Base-by-base conservation (phyloP, 148 eudicot genomes). In the Silene uniflora region DNA sequence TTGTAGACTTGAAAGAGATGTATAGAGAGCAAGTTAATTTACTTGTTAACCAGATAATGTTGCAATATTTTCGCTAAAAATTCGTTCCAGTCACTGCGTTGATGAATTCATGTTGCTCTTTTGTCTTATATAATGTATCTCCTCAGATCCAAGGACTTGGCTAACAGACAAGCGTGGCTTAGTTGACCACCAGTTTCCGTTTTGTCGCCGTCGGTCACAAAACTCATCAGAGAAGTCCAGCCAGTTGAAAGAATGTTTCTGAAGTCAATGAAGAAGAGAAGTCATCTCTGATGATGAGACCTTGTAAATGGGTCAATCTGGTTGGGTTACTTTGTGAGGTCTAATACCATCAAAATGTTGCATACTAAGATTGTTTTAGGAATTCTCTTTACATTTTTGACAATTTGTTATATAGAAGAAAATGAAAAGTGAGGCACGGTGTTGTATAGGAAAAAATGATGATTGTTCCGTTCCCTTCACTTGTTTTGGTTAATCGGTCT, bases 1-100 rank as follows among this genome's bases (percentile, higher is more conserved):
- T 94, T 65, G 89, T 90, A 79, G 98, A 94, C 83, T 78, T 94
- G 83, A 94, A 94, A 84, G 98, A 91, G 83, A 94, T 94, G 98
- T 94, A 94, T 77, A 91, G 96, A 88, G 98, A 94, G 75, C 98
- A 94, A 87, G 92, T 94, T 63, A 94, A 94, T 80, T 64, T 94
- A 80, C 97, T 94, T 39, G 97, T 94, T 76, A 94, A 94, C 81
- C 83, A 94, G 97, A 97, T 94, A 86, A 56, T 47, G 39, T n/a
- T 49, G 23, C 61, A 58, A 27, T 67, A 73, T 73, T 18, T 64
- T 71, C 71, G 17, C 29, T 7, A 19, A 69, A 39, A 16, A 49
- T 27, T 49, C 25, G 4, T 0, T 13, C 65, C 35, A n/a, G 63
- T 70, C 49, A 10, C 64, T 11, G 18, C 10, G 59, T 46, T 23